Percentiles rank a stretch among this genome's conserved stretches.
Evolutionary conservation across 345 rosid species (phyloP).

Genomic region (Reutealis trisperma): DNA sequence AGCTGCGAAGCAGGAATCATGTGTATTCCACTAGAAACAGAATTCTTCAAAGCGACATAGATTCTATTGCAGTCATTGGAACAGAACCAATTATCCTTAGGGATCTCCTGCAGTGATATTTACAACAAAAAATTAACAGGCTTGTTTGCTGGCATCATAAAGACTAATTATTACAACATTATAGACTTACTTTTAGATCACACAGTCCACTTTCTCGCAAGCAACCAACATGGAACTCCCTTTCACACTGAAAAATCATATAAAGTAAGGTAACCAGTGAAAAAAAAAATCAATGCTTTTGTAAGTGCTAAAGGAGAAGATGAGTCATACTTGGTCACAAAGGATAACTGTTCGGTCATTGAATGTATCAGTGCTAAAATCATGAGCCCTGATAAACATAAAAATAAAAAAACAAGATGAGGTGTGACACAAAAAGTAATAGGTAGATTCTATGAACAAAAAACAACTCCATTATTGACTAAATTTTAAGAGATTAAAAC

Average conservation of each 20-base stretch:
- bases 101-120: conserved; percentile 61
- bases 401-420: background rate
- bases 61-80: conserved; percentile 75
- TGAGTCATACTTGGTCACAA: conserved; percentile 86
- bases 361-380: conserved; percentile 68
- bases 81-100: conserved; percentile 87
- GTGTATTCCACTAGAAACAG: conserved; percentile 63
- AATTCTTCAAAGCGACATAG: conserved; percentile 54
- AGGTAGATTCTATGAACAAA: background rate
- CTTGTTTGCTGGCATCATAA: conserved; percentile 14
- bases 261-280: conserved; percentile 17
- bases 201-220: conserved; percentile 69
- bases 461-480: background rate
- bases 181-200: conserved; percentile 75
- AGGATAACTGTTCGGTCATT: conserved; percentile 85
- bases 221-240: conserved; percentile 82
- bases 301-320: conserved; percentile 15
- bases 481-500: background rate
- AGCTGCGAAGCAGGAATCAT: conserved; percentile 49
- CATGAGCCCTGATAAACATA: conserved; percentile 58
- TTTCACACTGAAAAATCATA: conserved; percentile 72
- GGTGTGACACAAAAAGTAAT: background rate
- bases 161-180: conserved; percentile 11
- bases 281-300: background rate
- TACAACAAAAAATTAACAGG: conserved; percentile 1